phyloP scores from a whole-genome alignment of 1,139 yeast genomes.

The Pichia sp. region DNA sequence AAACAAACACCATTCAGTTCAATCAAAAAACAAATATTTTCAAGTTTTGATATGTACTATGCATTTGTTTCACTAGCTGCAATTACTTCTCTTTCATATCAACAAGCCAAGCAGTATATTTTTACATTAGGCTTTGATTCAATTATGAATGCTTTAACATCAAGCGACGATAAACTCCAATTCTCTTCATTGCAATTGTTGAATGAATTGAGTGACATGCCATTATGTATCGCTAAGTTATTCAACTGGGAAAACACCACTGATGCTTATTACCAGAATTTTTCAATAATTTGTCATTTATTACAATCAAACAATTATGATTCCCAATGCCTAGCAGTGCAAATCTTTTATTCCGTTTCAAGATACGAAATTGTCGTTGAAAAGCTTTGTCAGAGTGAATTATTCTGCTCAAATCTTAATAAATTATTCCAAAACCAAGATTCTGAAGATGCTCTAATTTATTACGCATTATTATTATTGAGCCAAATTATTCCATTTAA shows the following conservation, averaged over 20 bases:
- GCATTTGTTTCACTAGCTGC: slow-evolving; percentile 25
- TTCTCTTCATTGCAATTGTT: slow-evolving; percentile 48
- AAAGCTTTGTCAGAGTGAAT: slow-evolving; percentile 33
- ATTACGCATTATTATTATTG: slow-evolving; percentile 8
- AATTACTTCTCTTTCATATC: slow-evolving; percentile 25
- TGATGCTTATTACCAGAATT: slow-evolving; percentile 33
- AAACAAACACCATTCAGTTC: slow-evolving; percentile 21
- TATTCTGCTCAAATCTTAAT: slow-evolving; percentile 33
- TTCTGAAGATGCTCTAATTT: slow-evolving; percentile 23
- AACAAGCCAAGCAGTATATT: slow-evolving; percentile 33
- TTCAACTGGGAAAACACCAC: slow-evolving; percentile 37
- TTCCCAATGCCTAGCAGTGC: slow-evolving; percentile 12
- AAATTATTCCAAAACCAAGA: slow-evolving; percentile 36
- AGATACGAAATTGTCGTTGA: slow-evolving; percentile 43
- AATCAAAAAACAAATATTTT: slow-evolving; percentile 18
- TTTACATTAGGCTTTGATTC: slow-evolving; percentile 38
- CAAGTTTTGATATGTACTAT: slow-evolving; percentile 16
- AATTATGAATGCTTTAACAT: slow-evolving; percentile 39
- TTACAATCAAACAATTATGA: slow-evolving; percentile 10
- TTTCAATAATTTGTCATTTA: slow-evolving; percentile 28
- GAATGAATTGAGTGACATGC: slow-evolving; percentile 45
- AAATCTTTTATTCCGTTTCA: slow-evolving; percentile 10
- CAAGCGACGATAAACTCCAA: slow-evolving; percentile 39
- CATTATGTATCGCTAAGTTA: slow-evolving; percentile 46
- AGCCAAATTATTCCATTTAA: slow-evolving; percentile 4